Percentiles rank a stretch among this genome's conserved stretches.
phyloP scores from a whole-genome alignment of 2,329 filamentous ascomycete genomes.

The Hypoxylon sp. region DNA sequence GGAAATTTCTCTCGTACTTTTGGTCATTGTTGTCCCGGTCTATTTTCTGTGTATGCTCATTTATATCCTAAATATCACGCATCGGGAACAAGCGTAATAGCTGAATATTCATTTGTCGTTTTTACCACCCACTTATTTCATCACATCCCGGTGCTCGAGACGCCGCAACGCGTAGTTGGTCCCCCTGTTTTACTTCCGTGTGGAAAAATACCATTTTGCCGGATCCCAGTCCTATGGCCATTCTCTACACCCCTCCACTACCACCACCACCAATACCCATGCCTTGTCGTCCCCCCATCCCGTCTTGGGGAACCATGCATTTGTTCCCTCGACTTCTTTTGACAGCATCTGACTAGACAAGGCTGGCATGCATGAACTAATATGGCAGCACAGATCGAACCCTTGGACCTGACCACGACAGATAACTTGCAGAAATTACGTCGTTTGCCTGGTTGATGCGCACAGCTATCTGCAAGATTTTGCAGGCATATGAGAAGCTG shows the following conservation, averaged over 20 bases:
- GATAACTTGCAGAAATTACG: slow-evolving; percentile 46
- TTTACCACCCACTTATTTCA: slow-evolving; percentile 16
- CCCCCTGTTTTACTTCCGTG: slow-evolving; percentile 27
- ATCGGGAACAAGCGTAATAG: slow-evolving; percentile 1
- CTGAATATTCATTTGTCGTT: neutral
- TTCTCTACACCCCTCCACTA: slow-evolving; percentile 41
- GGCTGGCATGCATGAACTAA: slow-evolving; percentile 50
- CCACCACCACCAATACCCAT: slow-evolving; percentile 36
- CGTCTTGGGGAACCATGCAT: slow-evolving; percentile 45
- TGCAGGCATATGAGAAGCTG: slow-evolving; percentile 38
- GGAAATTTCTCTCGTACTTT: slow-evolving; percentile 33
- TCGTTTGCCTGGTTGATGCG: slow-evolving; percentile 42
- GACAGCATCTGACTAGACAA: slow-evolving; percentile 45
- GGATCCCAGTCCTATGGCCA: slow-evolving; percentile 35
- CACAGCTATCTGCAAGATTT: slow-evolving; percentile 44
- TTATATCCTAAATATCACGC: slow-evolving; percentile 21
- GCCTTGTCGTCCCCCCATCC: slow-evolving; percentile 43
- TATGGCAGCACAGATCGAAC: slow-evolving; percentile 45
- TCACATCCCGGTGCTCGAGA: slow-evolving; percentile 21
- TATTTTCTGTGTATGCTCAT: slow-evolving; percentile 21
- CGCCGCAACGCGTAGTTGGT: slow-evolving; percentile 30
- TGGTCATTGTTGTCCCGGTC: slow-evolving; percentile 21
- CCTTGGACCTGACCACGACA: slow-evolving; percentile 42
- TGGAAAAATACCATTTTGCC: slow-evolving; percentile 35
- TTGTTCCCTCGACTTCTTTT: slow-evolving; percentile 40